Evolutionary conservation across 1,284 basidiomycete species (phyloP).

Genomic region (Athelia psychrophila): DNA sequence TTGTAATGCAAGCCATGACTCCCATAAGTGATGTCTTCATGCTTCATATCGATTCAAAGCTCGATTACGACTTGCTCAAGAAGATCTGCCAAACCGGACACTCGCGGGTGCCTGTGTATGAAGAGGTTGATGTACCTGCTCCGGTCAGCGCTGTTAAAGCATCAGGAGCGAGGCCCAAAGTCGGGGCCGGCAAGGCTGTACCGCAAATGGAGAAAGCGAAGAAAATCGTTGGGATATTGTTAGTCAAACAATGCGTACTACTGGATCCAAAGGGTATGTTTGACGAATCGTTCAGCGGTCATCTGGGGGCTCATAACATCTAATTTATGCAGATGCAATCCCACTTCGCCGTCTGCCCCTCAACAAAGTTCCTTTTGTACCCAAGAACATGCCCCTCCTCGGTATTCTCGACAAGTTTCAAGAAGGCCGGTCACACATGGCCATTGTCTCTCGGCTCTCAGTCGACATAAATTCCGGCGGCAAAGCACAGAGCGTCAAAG

Average conservation of each 20-base stretch:
- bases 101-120: constrained; percentile 74
- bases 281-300: no score
- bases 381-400: constrained; percentile 82
- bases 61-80: constrained; percentile 78
- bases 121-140: constrained; percentile 55
- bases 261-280: constrained; percentile 78
- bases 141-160: no score
- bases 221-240: constrained; percentile 78
- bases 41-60: constrained; percentile 76
- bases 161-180: not conserved
- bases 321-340: constrained; percentile 56
- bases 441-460: constrained; percentile 76
- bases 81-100: constrained; percentile 78
- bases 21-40: constrained; percentile 79
- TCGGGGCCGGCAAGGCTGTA: not conserved
- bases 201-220: constrained; percentile 22
- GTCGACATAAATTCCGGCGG: constrained; percentile 25
- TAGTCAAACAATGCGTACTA: constrained; percentile 86
- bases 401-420: constrained; percentile 90
- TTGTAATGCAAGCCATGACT: constrained; percentile 78
- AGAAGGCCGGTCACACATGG: constrained; percentile 90
- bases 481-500: constrained; percentile 40
- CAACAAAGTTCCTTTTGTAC: constrained; percentile 84
- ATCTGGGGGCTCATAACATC: no score
- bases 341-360: constrained; percentile 78